Evolutionary conservation across 106 monocot species (phyloP), one percentile per base, ranked within the genome.

Genomic region (Agapanthus africanus): DNA sequence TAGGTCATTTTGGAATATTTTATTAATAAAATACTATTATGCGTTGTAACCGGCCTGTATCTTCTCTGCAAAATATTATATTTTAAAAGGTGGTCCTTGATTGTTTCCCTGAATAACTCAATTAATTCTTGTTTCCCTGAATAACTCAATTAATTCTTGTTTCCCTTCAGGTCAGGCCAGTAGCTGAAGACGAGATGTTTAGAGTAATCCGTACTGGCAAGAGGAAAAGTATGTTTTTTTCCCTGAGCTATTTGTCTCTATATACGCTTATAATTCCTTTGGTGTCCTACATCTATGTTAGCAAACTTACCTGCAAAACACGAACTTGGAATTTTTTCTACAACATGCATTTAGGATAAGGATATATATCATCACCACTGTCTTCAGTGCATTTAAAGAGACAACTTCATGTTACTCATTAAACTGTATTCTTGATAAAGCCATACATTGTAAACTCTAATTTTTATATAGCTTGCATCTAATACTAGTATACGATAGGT

Each of bases 181-280:
- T 97, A 37, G 89, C 97, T 49, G 92, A 97, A 84, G 88, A 88
- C 75, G 97, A 97, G 73, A 89, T 89, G 89, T 92, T 97, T 54
- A 81, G 80, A 38, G 97, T 97, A 27, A 25, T 97, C 67, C 84
- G 97, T 3, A 67, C 97, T 73, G 97, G 97, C 60, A 97, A 97
- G 65, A 59, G 97, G 11, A 97, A 90, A 87, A 79, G 97, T 97
- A 76, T 80, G 88, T 70, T 38, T 14, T 42, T 56, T 2, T 22
- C 56, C 11, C 21, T 15, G 9, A 11, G 13, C n/a, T n/a, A n/a
- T 28, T 28, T 42, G 37, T 39, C 38, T 6, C 37, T n/a, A 10
- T 22, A 13, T 39, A 37, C n/a, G n/a, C 4, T n/a, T 38, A 61
- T 34, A 32, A 32, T 16, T 8, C 33, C 6, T 61, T 50, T 13